These are phyloP conservation scores for Zymoseptoria brevis DNA, from an alignment of 2,329 filamentous ascomycete genomes.

Conservation along the genomic window DNA sequence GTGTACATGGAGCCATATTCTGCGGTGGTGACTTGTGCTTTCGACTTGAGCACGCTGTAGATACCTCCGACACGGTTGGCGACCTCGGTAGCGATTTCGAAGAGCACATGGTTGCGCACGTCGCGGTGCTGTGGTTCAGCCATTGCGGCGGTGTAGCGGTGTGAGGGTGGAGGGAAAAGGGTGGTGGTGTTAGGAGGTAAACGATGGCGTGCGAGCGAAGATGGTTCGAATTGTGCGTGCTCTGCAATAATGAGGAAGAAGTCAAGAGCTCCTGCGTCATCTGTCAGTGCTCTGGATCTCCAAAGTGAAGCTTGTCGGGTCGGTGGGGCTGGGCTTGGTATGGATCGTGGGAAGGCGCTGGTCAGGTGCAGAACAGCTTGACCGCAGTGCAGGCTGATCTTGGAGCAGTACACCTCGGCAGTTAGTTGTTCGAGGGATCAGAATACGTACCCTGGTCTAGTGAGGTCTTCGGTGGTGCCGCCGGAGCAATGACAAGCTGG, in stretches of 20 bases:
- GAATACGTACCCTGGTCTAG: too few species aligned
- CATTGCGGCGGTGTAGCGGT: slow-evolving; percentile 20
- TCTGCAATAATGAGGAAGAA: neutral
- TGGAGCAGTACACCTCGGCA: too few species aligned
- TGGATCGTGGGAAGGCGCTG: too few species aligned
- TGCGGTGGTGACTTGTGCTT: slow-evolving; percentile 91
- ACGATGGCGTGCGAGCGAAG: neutral
- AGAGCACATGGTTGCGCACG: slow-evolving; percentile 91
- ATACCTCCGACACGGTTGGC: slow-evolving; percentile 97
- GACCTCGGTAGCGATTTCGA: slow-evolving; percentile 94
- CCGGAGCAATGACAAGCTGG: too few species aligned
- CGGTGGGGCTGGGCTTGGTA: too few species aligned
- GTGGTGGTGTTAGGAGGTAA: neutral
- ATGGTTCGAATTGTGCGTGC: neutral
- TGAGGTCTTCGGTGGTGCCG: too few species aligned
- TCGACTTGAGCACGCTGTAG: slow-evolving; percentile 98
- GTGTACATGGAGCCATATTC: slow-evolving; percentile 98
- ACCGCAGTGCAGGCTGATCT: too few species aligned
- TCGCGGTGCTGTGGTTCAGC: slow-evolving; percentile 47
- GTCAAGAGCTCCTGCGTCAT: neutral
- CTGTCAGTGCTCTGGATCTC: neutral
- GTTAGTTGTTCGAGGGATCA: too few species aligned
- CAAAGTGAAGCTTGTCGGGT: neutral
- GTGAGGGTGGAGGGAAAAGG: neutral
- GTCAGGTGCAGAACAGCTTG: too few species aligned